Percentiles rank a stretch among this genome's conserved stretches.
phyloP scores from a whole-genome alignment of 257 asterid species.

The Prunella vulgaris region DNA sequence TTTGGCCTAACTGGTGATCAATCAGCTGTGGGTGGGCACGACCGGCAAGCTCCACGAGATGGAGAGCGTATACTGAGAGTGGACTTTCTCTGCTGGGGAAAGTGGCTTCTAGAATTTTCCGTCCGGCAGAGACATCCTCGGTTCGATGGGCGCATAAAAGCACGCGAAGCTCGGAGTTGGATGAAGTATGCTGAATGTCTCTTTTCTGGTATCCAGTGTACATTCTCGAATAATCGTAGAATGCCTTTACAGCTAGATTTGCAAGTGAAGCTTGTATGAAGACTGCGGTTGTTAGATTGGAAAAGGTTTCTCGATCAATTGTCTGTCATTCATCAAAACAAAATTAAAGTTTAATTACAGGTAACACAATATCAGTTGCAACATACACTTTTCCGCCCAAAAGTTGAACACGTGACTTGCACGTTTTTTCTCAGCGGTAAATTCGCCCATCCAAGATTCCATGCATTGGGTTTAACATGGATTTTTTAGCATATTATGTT shows the following conservation, averaged over 20 bases:
- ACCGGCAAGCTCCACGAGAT: constrained; percentile 67
- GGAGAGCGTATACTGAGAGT: constrained; percentile 47
- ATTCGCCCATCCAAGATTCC: too few species aligned
- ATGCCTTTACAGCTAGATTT: constrained; percentile 32
- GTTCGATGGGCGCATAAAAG: constrained; percentile 49
- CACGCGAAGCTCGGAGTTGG: constrained; percentile 50
- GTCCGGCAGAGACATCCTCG: constrained; percentile 50
- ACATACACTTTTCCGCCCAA: too few species aligned
- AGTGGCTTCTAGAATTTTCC: constrained; percentile 44
- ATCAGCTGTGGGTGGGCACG: constrained; percentile 59
- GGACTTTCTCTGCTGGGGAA: constrained; percentile 58
- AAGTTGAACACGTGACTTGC: too few species aligned
- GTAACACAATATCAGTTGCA: too few species aligned
- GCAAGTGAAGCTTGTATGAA: constrained; percentile 40
- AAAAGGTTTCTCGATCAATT: constrained; percentile 65
- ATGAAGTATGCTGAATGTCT: constrained; percentile 49
- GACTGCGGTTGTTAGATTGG: constrained; percentile 46
- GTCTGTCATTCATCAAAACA: constrained; percentile 37
- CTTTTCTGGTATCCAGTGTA: constrained; percentile 71
- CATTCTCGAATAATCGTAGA: constrained; percentile 47
- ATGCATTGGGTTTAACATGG: too few species aligned
- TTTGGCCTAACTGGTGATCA: constrained; percentile 69
- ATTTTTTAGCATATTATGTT: too few species aligned
- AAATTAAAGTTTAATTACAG: background rate
- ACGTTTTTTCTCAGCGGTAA: too few species aligned